Conservation (phyloP, 257 asterid species). For the Solanum pimpinellifolium region DNA sequence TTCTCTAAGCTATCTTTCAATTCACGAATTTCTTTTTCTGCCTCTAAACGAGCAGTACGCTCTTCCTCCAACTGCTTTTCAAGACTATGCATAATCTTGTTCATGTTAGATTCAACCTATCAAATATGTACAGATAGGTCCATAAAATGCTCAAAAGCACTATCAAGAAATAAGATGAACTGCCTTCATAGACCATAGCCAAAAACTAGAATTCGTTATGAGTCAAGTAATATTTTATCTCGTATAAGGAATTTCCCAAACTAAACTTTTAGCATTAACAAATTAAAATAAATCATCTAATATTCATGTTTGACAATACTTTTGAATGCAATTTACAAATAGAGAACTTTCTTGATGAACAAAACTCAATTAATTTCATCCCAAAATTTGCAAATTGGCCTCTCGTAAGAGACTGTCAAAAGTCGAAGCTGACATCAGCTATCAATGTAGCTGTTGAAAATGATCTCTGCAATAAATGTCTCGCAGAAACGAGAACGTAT, state of each 20-base stretch:
- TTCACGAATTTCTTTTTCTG: conserved; percentile 22
- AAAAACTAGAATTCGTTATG: background rate
- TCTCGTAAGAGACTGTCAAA: background rate
- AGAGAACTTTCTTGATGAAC: background rate
- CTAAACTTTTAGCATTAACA: background rate
- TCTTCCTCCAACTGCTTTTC: conserved; percentile 18
- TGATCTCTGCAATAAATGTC: background rate
- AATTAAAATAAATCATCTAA: background rate
- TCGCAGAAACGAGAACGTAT: background rate
- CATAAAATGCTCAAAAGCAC: background rate
- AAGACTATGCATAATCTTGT: conserved; percentile 13
- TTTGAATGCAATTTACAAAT: background rate
- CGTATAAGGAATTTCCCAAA: background rate
- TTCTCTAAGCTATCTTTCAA: conserved; percentile 35
- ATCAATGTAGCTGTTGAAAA: background rate
- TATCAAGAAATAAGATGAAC: background rate
- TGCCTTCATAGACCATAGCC: background rate
- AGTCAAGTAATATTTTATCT: background rate
- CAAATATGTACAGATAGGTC: background rate
- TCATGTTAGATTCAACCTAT: conserved; percentile 23
- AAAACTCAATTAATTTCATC: background rate
- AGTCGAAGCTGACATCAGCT: background rate
- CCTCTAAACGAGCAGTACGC: conserved; percentile 5
- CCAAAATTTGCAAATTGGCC: background rate
- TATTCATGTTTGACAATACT: background rate